Base-by-base conservation (phyloP, 2,329 filamentous ascomycete species). In the Penicillium fuscoglaucum region DNA sequence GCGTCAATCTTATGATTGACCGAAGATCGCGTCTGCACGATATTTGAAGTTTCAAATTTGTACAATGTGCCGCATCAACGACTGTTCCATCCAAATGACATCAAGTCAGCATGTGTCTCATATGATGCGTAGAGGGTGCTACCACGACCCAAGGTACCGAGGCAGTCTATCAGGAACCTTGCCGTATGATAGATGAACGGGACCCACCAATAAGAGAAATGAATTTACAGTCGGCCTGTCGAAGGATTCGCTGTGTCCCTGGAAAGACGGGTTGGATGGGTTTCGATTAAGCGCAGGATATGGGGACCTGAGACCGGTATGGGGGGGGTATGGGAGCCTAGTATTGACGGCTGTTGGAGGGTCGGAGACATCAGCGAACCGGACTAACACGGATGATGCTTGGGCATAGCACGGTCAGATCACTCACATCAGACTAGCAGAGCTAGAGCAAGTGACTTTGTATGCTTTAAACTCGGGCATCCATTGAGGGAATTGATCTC, bases 91-190 rank as follows among this genome's bases (percentile, higher is more conserved):
- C 37, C 52, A 44, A 51, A 68, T 65, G 66, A 68, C 63, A 68
- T 66, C 58, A 67, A 53, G 64, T 69, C 58, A 69, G 67, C 64
- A 66, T 62, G 37, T 59, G 55, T 58, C 40, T 62, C 56, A 35
- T 56, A 59, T 57, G 62, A 63, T 56, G 62, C 58, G 55, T 59
- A 35, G 35, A 61, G 46, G 52, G 45, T 31, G 50, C 57, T 53
- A 47, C 45, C 45, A 41, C 45, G 60, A 65, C 55, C 66, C 65
- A 66, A 52, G 63, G 63, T 66, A 66, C 54, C 55, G 59, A 52
- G 57, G 53, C 50, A 62, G 60, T 55, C 56, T 65, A 65, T 65
- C 57, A 60, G 58, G 57, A 59, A 61, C 59, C 45, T 58, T 63
- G 58, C 56, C 56, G 37, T 52, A 57, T 56, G 44, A 59, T 43